These are phyloP conservation scores for Crinitomyces ghanaensis DNA, from an alignment of 805 yeast species.

Conservation along the genomic window DNA sequence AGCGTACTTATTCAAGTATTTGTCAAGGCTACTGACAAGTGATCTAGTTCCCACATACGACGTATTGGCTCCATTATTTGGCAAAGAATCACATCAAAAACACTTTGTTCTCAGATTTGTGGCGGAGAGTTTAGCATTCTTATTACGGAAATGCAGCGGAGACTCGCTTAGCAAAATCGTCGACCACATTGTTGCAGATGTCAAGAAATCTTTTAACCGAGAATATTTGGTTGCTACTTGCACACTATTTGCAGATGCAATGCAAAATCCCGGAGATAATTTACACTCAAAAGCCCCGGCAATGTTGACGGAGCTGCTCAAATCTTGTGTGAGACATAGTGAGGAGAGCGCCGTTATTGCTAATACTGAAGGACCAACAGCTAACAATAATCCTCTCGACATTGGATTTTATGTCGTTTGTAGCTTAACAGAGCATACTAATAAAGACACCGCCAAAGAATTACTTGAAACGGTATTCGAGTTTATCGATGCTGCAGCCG, in stretches of 20 bases:
- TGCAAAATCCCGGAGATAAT: slow-evolving; percentile 58
- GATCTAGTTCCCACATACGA: slow-evolving; percentile 63
- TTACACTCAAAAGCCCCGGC: slow-evolving; percentile 60
- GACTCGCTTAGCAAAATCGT: slow-evolving; percentile 39
- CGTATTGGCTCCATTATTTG: slow-evolving; percentile 51
- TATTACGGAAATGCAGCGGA: slow-evolving; percentile 55
- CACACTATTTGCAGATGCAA: slow-evolving; percentile 56
- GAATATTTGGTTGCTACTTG: slow-evolving; percentile 49
- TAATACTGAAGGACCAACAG: too few species aligned
- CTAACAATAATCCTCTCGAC: slow-evolving; percentile 7
- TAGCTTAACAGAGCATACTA: slow-evolving; percentile 23
- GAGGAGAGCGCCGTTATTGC: too few species aligned
- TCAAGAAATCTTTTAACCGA: slow-evolving; percentile 28
- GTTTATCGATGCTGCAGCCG: slow-evolving; percentile 3
- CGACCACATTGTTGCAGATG: slow-evolving; percentile 25
- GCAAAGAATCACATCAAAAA: slow-evolving; percentile 40
- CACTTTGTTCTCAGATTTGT: slow-evolving; percentile 63
- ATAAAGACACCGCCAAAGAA: slow-evolving; percentile 21
- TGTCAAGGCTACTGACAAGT: slow-evolving; percentile 49
- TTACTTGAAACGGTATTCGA: slow-evolving; percentile 12
- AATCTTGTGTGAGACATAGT: slow-evolving; percentile 4
- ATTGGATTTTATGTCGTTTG: slow-evolving; percentile 18
- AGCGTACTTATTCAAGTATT: slow-evolving; percentile 82
- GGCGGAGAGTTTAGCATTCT: slow-evolving; percentile 80
- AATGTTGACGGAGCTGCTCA: slow-evolving; percentile 29